phyloP scores from a whole-genome alignment of 2,329 filamentous ascomycete genomes.

The Hypoxylon sp. region DNA sequence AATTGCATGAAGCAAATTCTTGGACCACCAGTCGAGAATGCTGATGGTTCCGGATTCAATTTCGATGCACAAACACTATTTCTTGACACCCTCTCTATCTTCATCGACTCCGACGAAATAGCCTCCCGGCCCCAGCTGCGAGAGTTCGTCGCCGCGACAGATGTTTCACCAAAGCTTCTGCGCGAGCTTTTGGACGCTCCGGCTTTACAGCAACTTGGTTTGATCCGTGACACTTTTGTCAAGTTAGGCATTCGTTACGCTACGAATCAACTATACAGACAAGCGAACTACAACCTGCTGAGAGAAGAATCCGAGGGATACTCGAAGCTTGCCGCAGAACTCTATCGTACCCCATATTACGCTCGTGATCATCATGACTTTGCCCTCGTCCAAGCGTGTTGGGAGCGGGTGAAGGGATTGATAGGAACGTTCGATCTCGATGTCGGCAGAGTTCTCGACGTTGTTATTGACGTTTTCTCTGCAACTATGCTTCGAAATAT shows the following conservation, averaged over 20 bases:
- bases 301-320: conserved; percentile 98
- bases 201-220: conserved; percentile 80
- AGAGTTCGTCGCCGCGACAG: conserved; percentile 79
- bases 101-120: conserved; percentile 78
- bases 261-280: conserved; percentile 93
- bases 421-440: conserved; percentile 98
- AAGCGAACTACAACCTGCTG: conserved; percentile 96
- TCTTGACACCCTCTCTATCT: conserved; percentile 84
- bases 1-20: conserved; percentile 81
- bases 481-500: conserved; percentile 93
- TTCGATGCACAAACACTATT: conserved; percentile 80
- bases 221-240: conserved; percentile 88
- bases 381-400: conserved; percentile 85
- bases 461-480: conserved; percentile 94
- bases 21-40: conserved; percentile 67
- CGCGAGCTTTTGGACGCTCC: conserved; percentile 86
- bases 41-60: conserved; percentile 60
- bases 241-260: conserved; percentile 89
- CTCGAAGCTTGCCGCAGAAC: conserved; percentile 94
- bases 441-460: conserved; percentile 93
- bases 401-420: conserved; percentile 91
- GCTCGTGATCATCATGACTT: conserved; percentile 80
- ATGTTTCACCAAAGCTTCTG: conserved; percentile 79
- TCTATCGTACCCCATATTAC: conserved; percentile 83
- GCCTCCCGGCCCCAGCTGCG: conserved; percentile 68